Conservation (phyloP, 108 stramenopile species). For the Fistulifera solaris region DNA sequence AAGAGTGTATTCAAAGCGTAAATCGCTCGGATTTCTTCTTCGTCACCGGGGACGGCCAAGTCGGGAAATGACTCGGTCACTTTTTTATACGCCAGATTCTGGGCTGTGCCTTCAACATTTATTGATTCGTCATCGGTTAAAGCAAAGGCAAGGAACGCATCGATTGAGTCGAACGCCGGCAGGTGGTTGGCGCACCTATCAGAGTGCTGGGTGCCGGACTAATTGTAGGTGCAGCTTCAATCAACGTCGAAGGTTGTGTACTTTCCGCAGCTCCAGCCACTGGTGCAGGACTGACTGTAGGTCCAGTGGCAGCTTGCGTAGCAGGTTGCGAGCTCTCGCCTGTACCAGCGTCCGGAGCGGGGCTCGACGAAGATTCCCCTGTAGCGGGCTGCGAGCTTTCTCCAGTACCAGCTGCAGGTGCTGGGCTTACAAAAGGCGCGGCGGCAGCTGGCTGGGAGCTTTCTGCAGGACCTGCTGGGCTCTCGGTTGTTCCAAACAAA, state of each 20-base stretch:
- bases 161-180: background rate
- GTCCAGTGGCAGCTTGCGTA: no score
- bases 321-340: no score
- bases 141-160: background rate
- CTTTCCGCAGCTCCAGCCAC: background rate
- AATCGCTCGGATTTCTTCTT: constrained; percentile 1
- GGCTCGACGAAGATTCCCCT: no score
- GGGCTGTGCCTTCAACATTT: background rate
- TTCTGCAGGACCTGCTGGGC: no score
- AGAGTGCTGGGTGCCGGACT: background rate
- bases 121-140: constrained; percentile 9
- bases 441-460: no score
- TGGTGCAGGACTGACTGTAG: no score
- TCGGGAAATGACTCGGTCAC: background rate
- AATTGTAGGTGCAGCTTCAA: background rate
- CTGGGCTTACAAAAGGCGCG: no score
- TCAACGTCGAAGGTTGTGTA: background rate
- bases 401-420: no score
- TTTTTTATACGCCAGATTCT: background rate
- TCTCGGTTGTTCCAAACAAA: no score
- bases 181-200: background rate
- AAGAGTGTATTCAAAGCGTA: constrained; percentile 6
- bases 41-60: background rate
- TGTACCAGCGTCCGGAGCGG: no score
- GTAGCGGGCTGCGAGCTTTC: no score